phyloP scores from a whole-genome alignment of 1,284 basidiomycete species.

The Tylopilus orsonianus region DNA sequence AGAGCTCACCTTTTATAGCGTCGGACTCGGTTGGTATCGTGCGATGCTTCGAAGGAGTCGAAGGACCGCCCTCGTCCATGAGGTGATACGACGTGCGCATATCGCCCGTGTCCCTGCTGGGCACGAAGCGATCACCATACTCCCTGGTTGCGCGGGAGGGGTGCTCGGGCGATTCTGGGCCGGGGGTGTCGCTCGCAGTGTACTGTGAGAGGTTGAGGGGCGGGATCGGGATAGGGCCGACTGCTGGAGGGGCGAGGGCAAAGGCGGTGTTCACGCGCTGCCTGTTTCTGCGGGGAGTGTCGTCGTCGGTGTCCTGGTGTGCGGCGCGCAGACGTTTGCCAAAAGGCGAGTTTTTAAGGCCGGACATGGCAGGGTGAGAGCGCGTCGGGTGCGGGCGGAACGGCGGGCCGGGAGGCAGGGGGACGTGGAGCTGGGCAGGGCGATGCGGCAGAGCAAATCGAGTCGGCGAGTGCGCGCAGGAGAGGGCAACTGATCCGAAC shows the following conservation, averaged over 20 bases:
- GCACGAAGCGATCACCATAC: constrained; percentile 79
- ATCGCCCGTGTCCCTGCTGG: constrained; percentile 67
- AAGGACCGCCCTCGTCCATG: constrained; percentile 64
- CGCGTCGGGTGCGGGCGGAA: constrained; percentile 34
- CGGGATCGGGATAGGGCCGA: constrained; percentile 45
- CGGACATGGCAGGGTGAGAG: constrained; percentile 48
- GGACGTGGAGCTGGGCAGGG: no score
- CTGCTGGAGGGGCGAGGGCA: constrained; percentile 14
- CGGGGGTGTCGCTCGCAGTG: constrained; percentile 54
- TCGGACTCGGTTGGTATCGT: constrained; percentile 78
- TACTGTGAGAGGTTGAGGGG: constrained; percentile 53
- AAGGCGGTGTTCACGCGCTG: constrained; percentile 53
- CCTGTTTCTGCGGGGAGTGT: constrained; percentile 50
- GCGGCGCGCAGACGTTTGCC: constrained; percentile 73
- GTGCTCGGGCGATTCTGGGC: constrained; percentile 54
- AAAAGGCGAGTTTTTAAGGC: constrained; percentile 77
- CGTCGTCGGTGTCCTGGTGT: constrained; percentile 55
- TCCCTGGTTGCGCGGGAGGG: constrained; percentile 42
- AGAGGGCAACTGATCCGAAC: constrained; percentile 31
- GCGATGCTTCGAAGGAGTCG: constrained; percentile 66
- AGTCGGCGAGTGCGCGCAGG: constrained; percentile 14
- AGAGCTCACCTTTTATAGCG: constrained; percentile 63
- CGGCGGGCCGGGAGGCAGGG: constrained; percentile 57
- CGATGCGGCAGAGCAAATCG: constrained; percentile 3
- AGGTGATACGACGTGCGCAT: constrained; percentile 76